Evolutionary conservation across 2,329 filamentous ascomycete genomes (phyloP), one percentile per base, ranked within the genome.

Genomic region (Rutstroemia sp.): DNA sequence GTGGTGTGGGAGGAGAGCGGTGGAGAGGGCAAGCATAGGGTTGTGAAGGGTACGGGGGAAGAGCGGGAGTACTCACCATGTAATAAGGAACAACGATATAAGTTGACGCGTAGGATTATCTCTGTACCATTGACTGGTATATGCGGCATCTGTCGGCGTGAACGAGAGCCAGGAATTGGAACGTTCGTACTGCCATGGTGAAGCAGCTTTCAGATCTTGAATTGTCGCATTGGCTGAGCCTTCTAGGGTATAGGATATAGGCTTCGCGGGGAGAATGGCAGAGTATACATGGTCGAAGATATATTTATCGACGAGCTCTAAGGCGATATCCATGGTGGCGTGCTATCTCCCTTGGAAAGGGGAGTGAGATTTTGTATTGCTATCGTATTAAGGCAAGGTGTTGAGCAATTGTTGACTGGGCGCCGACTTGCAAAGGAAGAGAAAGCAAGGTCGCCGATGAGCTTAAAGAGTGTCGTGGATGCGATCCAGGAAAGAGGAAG

Each of bases 251-350:
- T 79, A 80, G 17, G 76, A 78, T 27, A 76, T 75, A 12, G 76
- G 73, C 30, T 73, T 76, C 47, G 76, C 75, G 7, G 92, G 91
- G n/a, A 88, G 75, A 5, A 87, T 64, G 38, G 75, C 77, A 50
- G 91, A 86, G 70, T 95, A 96, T 57, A 88, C 65, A 64, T 86
- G 82, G 74, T 97, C 92, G 72, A 87, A 87, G 61, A 92, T 67
- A 68, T 87, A 89, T 65, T 86, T 89, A 74, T 97, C 92, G 73
- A 83, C 80, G 58, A 92, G 66, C 73, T 96, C 92, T 63, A 96
- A 86, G 47, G 94, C 83, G 74, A 96, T 83, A 78, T 97, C 92
- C 92, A 97, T 96, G 72, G 70, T 77, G 75, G 61, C 4, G 37
- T 25, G 44, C 44, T 21, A 5, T 23, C 19, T 12, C 30, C 30